phyloP scores from a whole-genome alignment of 1,284 basidiomycete genomes.

The Cutaneotrichosporon daszewskae region DNA sequence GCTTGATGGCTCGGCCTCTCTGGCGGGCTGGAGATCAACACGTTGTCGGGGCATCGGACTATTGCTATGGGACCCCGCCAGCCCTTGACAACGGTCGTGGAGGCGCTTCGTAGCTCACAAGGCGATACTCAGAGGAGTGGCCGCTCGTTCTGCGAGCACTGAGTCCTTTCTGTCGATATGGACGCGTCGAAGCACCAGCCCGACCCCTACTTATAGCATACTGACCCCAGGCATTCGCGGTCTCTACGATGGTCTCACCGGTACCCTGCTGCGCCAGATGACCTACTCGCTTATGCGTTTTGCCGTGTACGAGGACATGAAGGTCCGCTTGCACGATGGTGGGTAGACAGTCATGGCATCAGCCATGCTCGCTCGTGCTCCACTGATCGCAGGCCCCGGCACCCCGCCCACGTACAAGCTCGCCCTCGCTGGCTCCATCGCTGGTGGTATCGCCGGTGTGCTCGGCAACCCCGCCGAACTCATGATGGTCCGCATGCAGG shows the following conservation, averaged over 20 bases:
- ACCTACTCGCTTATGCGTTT: slow-evolving; percentile 87
- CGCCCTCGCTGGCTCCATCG: slow-evolving; percentile 63
- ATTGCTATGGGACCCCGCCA: no score
- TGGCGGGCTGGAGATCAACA: no score
- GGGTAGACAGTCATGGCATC: slow-evolving; percentile 12
- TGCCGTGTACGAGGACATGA: slow-evolving; percentile 88
- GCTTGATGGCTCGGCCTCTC: no score
- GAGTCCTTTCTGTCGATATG: no score
- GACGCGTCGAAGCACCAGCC: no score
- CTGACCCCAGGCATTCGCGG: slow-evolving; percentile 58
- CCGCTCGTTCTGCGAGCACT: no score
- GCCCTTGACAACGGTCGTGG: no score
- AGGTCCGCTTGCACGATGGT: slow-evolving; percentile 67
- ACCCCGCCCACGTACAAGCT: slow-evolving; percentile 70
- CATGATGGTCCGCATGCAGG: slow-evolving; percentile 77
- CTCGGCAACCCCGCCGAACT: slow-evolving; percentile 85
- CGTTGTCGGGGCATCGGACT: no score
- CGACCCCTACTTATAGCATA: no score
- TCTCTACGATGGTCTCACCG: slow-evolving; percentile 77
- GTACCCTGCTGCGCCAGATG: slow-evolving; percentile 88
- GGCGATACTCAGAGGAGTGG: no score
- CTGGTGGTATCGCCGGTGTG: slow-evolving; percentile 72
- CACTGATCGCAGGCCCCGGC: slow-evolving; percentile 22
- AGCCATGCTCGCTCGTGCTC: neutral
- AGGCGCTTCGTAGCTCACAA: no score